A percentile compares a stretch with the other conserved stretches of the same genome.
phyloP scores from a whole-genome alignment of 179 eudicot genomes.

The Spinacia oleracea region DNA sequence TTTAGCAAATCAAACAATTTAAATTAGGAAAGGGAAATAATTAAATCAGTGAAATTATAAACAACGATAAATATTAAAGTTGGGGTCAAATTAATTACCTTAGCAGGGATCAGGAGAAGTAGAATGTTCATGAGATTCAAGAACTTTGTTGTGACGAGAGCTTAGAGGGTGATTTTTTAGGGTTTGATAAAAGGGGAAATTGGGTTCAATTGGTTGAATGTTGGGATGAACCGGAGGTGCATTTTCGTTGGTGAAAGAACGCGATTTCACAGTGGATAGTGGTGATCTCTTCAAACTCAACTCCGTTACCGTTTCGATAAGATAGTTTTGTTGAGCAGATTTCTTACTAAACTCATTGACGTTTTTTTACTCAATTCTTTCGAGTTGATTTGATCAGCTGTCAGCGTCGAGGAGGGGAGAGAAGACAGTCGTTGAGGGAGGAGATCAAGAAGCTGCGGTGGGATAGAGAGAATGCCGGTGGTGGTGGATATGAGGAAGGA shows the following conservation, averaged over 20 bases:
- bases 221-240: conserved; percentile 63
- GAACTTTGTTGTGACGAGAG: conserved; percentile 23
- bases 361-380: conserved; percentile 37
- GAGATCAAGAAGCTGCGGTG: no score
- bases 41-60: background rate
- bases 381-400: background rate
- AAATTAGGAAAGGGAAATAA: background rate
- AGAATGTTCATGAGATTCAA: conserved; percentile 24
- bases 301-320: conserved; percentile 41
- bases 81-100: conserved; percentile 39
- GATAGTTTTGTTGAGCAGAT: conserved; percentile 56
- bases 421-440: no score
- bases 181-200: conserved; percentile 25
- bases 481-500: no score
- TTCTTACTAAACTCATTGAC: conserved; percentile 59
- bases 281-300: conserved; percentile 13
- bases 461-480: no score
- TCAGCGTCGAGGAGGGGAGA: no score
- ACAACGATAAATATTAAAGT: background rate
- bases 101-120: conserved; percentile 54
- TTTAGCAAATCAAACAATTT: background rate
- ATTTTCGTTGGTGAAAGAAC: conserved; percentile 47
- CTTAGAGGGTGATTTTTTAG: conserved; percentile 36
- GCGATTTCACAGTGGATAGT: conserved; percentile 28
- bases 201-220: conserved; percentile 39